Base-by-base conservation (phyloP, 306 rosid genomes). In the Hippophae gyantsensis region DNA sequence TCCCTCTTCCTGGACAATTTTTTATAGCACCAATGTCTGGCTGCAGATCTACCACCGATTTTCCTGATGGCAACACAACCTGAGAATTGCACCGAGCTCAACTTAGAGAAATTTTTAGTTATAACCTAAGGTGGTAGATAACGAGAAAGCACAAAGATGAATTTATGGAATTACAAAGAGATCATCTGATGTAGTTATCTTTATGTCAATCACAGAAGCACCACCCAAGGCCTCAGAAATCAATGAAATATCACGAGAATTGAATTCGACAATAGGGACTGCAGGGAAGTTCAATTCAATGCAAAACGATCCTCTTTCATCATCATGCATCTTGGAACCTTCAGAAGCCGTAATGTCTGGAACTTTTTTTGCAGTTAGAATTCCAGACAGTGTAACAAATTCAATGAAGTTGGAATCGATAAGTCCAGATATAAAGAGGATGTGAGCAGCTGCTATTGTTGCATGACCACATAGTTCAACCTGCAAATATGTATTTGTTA, bases 401-500 rank as follows among this genome's bases (percentile, higher is more conserved):
- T 88, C 84, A 60, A 85, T 56, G 10, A 75, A 12, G 59, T 67
- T 11, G 49, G 63, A 56, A 32, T 74, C 69, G 44, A 77, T 75
- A 44, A 75, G 64, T 56, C 83, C 83, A 59, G 75, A 66, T 43
- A 85, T 70, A 54, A 78, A 88, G 47, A 88, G 67, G 6, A 60
- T 58, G 64, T 75, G 82, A 13, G 94, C 74, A 64, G 94, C 84
- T 5, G 96, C 96, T 60, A 89, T 47, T 66, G 96, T 89, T 41
- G 88, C 94, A 70, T 85, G 90, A 46, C 94, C 96, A 73, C 94
- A 89, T 57, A 88, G 84, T 8, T 69, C 12, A 66, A 84, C 82
- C 90, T 81, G 81, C 48, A 55, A 58, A 76, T 18, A 4, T 8
- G 43, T 25, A 43, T 41, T 45, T 50, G 57, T 8, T 43, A 60